Conservation (phyloP, 2,329 filamentous ascomycete species). For the Alternaria atra region DNA sequence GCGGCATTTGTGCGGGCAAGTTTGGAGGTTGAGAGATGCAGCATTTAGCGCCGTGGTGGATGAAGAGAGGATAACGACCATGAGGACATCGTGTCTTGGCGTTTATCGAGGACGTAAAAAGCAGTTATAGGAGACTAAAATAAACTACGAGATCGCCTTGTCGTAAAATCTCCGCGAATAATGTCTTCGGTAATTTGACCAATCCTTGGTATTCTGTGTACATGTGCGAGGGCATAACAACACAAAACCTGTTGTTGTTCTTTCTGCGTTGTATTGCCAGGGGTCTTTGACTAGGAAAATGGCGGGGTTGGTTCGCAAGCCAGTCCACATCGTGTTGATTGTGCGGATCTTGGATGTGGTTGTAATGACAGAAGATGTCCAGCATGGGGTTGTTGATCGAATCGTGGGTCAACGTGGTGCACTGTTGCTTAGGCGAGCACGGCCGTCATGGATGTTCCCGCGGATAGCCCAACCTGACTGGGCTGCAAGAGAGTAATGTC, state of each 20-base stretch:
- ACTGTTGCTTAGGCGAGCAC: neutral
- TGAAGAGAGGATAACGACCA: neutral
- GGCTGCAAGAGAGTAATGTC: constrained; percentile 13
- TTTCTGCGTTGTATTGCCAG: neutral
- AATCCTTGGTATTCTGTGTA: neutral
- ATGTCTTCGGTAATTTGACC: neutral
- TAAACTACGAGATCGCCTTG: neutral
- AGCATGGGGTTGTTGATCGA: constrained; percentile 3
- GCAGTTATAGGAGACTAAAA: neutral
- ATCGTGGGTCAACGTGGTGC: constrained; percentile 7
- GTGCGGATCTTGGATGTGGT: constrained; percentile 4
- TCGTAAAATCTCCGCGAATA: neutral
- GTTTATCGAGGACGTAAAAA: neutral
- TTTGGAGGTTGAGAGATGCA: constrained; percentile 29
- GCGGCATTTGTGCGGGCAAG: constrained; percentile 39
- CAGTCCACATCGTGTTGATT: neutral
- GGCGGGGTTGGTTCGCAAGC: constrained; percentile 1
- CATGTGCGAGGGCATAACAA: neutral
- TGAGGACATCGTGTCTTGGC: neutral
- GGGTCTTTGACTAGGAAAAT: constrained; percentile 1
- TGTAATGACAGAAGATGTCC: constrained; percentile 3
- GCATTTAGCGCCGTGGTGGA: neutral
- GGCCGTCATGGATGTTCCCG: constrained; percentile 14
- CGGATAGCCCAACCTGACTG: neutral
- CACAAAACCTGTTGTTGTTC: constrained; percentile 2